These are phyloP conservation scores for Colletotrichum camelliae DNA, from an alignment of 2,329 filamentous ascomycete genomes.

Conservation along the genomic window DNA sequence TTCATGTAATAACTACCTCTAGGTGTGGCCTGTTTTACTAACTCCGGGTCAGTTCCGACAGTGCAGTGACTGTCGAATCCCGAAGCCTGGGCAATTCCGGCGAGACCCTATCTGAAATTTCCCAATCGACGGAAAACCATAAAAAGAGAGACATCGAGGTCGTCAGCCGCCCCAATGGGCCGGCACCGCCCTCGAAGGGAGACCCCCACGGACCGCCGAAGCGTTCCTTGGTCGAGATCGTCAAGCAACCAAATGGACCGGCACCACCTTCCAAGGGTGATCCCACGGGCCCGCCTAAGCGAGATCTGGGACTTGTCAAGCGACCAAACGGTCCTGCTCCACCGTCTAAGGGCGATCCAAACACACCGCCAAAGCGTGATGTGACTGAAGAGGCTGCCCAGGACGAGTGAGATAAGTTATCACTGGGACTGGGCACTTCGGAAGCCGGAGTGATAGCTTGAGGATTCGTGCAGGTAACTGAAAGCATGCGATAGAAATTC, in stretches of 20 bases:
- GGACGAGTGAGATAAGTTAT: neutral
- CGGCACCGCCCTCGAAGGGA: neutral
- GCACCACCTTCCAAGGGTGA: neutral
- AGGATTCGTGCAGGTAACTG: fast-evolving
- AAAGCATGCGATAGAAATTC: neutral
- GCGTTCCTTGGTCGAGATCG: neutral
- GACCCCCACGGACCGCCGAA: neutral
- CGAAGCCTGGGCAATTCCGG: neutral
- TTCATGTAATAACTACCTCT: neutral
- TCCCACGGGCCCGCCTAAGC: neutral
- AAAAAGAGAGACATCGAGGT: neutral
- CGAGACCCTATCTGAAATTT: neutral
- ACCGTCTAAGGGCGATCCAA: neutral
- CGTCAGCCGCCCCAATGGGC: neutral
- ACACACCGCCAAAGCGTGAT: neutral
- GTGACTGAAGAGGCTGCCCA: neutral
- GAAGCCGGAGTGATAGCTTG: fast-evolving
- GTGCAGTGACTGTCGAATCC: neutral
- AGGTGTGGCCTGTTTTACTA: neutral
- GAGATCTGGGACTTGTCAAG: neutral
- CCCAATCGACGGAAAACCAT: neutral
- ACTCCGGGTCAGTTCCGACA: neutral
- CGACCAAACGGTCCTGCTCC: neutral
- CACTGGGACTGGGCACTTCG: neutral
- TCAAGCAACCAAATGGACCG: neutral